phyloP scores from a whole-genome alignment of 2,329 filamentous ascomycete genomes.

The Stagonosporopsis cucurbitacearum region DNA sequence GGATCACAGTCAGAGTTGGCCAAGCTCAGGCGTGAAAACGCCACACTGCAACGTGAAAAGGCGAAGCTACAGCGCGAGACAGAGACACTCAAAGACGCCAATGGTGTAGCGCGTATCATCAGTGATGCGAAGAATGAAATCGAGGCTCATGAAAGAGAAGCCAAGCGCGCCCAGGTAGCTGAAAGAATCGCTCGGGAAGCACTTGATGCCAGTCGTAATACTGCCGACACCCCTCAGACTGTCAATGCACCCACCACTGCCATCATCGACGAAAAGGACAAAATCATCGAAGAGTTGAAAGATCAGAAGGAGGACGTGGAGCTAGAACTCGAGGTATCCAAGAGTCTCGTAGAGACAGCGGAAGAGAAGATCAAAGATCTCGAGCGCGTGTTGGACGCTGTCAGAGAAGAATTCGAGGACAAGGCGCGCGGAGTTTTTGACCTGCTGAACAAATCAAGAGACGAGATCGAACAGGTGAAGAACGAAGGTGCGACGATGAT shows the following conservation, averaged over 20 bases:
- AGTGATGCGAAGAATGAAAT: background rate
- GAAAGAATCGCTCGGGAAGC: constrained; percentile 5
- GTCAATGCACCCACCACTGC: too few relatives aligned
- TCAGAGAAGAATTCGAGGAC: background rate
- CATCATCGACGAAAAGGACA: background rate
- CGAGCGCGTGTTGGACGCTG: background rate
- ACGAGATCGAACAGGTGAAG: background rate
- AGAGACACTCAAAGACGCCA: background rate
- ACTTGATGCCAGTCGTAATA: background rate
- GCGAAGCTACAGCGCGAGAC: background rate
- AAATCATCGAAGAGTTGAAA: background rate
- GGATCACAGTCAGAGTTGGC: background rate
- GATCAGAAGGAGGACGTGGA: background rate
- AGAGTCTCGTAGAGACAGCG: background rate
- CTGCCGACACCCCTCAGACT: background rate
- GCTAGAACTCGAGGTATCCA: background rate
- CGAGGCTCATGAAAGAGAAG: constrained; percentile 5
- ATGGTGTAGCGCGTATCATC: background rate
- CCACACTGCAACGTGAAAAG: background rate
- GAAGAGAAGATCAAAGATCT: background rate
- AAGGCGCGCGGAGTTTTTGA: too few relatives aligned
- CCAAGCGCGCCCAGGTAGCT: constrained; percentile 8
- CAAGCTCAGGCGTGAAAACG: background rate
- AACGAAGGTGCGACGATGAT: background rate
- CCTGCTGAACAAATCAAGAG: too few relatives aligned